Base-by-base conservation (phyloP, 2,329 filamentous ascomycete species). In the Phialophora macrospora region DNA sequence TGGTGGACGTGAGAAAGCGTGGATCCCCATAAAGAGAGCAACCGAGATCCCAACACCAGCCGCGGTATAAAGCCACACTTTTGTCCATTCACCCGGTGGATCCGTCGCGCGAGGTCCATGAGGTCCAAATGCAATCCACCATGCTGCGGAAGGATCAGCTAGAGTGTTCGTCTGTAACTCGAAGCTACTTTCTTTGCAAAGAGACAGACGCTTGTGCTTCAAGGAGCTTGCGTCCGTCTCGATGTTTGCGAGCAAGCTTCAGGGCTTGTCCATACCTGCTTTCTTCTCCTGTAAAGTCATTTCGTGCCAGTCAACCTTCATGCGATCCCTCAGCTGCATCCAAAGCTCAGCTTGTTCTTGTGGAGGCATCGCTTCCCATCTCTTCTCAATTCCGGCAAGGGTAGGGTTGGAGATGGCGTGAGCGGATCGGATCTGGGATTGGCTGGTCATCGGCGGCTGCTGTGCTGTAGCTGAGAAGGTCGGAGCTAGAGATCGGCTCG, bases 321-420 rank as follows among this genome's bases (percentile, higher is more conserved):
- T 99, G 78, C 95, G 90, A 84, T 99, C 95, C 81, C 95, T 88
- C 80, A 99, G 85, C 74, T 90, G 85, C 95, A 99, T 99, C 95
- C 95, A 99, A 75, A 99, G 85, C 79, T 99, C 95, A 73, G 95
- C 95, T 88, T 99, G 95, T 87, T 99, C 95, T 86, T 97, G 93
- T 71, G 95, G 92, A 66, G 94, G 93, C 91, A 98, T 93, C 71
- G 85, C 87, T 85, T 99, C 95, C 95, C 95, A 99, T 85, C 95
- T 87, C 90, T 97, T 97, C 89, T 99, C 95, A 78, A 99, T 98
- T 83, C 96, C 93, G 81, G 92, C 91, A 77, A 99, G 88, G 66
- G 92, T 97, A 74, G 96, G 95, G 85, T 97, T 98, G 77, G 93
- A 96, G 82, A 99, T 96, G 79, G 94, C 93, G 80, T 97, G 93